phyloP scores from a whole-genome alignment of 2,329 filamentous ascomycete species.

The Aureobasidium zeae region DNA sequence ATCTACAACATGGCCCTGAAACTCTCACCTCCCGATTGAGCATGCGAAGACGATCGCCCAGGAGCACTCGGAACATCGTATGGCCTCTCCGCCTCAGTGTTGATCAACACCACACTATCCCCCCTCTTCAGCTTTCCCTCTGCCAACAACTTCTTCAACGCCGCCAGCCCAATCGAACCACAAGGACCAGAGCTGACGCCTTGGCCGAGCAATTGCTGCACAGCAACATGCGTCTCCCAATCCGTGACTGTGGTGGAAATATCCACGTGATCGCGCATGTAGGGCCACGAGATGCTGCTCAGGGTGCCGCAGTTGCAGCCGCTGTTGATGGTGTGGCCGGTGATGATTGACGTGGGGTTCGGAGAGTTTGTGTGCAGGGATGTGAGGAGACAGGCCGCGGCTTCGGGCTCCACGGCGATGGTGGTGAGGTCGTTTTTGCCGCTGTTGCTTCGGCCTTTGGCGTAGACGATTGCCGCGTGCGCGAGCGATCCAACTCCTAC shows the following conservation, averaged over 20 bases:
- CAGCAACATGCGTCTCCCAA: constrained; percentile 50
- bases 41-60: too few relatives aligned
- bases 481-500: constrained; percentile 67
- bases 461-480: constrained; percentile 58
- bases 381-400: constrained; percentile 49
- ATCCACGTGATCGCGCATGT: constrained; percentile 50
- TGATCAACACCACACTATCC: constrained; percentile 56
- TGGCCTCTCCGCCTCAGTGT: constrained; percentile 53
- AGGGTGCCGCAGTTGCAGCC: constrained; percentile 66
- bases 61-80: constrained; percentile 40
- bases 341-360: constrained; percentile 43
- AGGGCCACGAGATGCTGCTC: constrained; percentile 55
- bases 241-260: constrained; percentile 53
- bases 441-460: constrained; percentile 37
- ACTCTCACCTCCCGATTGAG: too few relatives aligned
- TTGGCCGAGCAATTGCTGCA: constrained; percentile 42
- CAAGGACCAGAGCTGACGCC: constrained; percentile 52
- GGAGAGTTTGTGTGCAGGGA: constrained; percentile 45
- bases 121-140: constrained; percentile 33
- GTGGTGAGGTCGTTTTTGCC: constrained; percentile 32
- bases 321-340: constrained; percentile 59
- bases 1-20: too few relatives aligned
- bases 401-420: constrained; percentile 62
- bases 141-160: constrained; percentile 43
- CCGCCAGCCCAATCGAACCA: constrained; percentile 50